Evolutionary conservation across 2,329 filamentous ascomycete genomes (phyloP).

Genomic region (Whalleya microplaca): DNA sequence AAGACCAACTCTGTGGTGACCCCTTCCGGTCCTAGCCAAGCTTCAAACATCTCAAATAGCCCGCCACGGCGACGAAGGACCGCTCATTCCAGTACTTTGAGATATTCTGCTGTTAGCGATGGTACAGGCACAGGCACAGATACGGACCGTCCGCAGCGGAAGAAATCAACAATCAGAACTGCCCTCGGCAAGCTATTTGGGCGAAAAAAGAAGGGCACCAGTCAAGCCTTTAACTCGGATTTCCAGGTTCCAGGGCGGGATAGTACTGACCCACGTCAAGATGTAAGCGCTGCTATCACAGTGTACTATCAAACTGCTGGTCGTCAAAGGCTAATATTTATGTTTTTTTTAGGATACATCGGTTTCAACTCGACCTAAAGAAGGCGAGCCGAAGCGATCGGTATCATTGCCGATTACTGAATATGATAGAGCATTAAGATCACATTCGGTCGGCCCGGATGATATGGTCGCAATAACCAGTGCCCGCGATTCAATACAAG

Average conservation of each 20-base stretch:
- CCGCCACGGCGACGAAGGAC: conserved; percentile 39
- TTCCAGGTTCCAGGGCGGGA: conserved; percentile 33
- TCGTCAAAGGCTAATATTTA: conserved; percentile 2
- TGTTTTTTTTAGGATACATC: conserved; percentile 42
- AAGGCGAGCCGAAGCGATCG: conserved; percentile 55
- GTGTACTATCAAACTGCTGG: background rate
- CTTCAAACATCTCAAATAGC: conserved; percentile 33
- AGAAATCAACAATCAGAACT: conserved; percentile 60
- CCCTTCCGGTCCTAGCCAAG: conserved; percentile 31
- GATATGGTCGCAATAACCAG: conserved; percentile 58
- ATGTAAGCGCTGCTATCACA: conserved; percentile 46
- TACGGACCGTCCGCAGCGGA: conserved; percentile 50
- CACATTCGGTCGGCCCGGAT: conserved; percentile 62
- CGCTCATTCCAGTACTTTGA: conserved; percentile 45
- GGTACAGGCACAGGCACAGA: conserved; percentile 39
- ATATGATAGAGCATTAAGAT: conserved; percentile 62
- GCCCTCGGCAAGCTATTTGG: conserved; percentile 63
- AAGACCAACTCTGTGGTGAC: conserved; percentile 24
- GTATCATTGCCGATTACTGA: conserved; percentile 64
- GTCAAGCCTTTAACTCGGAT: conserved; percentile 35
- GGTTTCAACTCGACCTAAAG: conserved; percentile 40
- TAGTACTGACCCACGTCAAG: conserved; percentile 47
- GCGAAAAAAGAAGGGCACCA: conserved; percentile 55
- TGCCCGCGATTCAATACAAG: conserved; percentile 56
- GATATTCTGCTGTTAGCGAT: conserved; percentile 54